Evolutionary conservation across 352 stramenopile genomes (phyloP), one percentile per base, ranked within the genome.

Genomic region (Pythium graminicola): DNA sequence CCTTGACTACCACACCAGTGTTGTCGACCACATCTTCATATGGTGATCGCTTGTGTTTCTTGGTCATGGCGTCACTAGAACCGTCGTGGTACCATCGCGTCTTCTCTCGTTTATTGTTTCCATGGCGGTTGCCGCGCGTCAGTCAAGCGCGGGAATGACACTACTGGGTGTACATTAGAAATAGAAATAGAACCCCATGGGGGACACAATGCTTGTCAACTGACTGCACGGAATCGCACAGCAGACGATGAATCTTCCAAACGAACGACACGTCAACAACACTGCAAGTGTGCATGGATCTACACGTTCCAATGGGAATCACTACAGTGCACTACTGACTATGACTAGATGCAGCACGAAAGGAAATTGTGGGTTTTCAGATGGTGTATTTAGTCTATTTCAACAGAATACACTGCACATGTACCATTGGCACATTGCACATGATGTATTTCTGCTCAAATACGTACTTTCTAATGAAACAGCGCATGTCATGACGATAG

Each of bases 1-100:
- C 23, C 28, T 54, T 61, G 7, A 17, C 20, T 0, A 27, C 22
- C 9, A 40, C 28, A 0, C 23, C 50, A n/a, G n/a, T n/a, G n/a
- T n/a, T n/a, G n/a, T n/a, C n/a, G n/a, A n/a, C n/a, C n/a, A 23
- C 38, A 44, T 57, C 55, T 27, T 63, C 40, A 32, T 63, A 63
- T 1, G 48, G 55, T 17, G 55, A 63, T 44, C 40, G 39, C 47
- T 63, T 63, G 39, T 42, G 48, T 24, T 57, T 57, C 43, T 55
- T 59, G 3, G 50, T 51, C 50, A 64, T 64, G 20, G 13, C 11
- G 27, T 27, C 11, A 27, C 20, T 19, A 10, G 11, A 6, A 7
- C 19, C 7, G 27, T 23, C 13, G 23, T 22, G n/a, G n/a, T 53
- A 28, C 20, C 16, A 35, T 31, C 28, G 44, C 44, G n/a, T 43